Evolutionary conservation across 805 yeast genomes (phyloP), one percentile per base, ranked within the genome.

Genomic region (Allodekkera sacchari): DNA sequence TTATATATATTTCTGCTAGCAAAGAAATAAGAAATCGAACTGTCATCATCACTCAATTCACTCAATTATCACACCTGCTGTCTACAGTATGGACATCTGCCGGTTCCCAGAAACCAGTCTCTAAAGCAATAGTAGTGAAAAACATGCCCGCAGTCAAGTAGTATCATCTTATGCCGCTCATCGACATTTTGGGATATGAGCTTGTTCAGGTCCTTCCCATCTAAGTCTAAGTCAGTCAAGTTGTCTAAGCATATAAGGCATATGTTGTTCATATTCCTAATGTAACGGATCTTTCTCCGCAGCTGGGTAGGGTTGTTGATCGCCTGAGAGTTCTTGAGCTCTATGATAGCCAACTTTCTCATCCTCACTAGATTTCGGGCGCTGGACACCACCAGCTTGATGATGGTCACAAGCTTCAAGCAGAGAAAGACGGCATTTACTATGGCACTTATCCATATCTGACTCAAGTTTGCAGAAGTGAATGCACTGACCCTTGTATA

Each of bases 201-300:
- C 18, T n/a, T 7, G n/a, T 11, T 26, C 12, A 25, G 19, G n/a
- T 16, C 8, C 13, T 28, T 19, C 20, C 16, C 19, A n/a, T 12
- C 16, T 6, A 24, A 5, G 18, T 25, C 25, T 6, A 22, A 18
- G 7, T 20, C 14, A 9, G 17, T 12, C 6, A 44, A 25, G 6
- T 34, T 30, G 17, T 41, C 49, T 6, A 32, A 32, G 24, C 49
- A 44, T 3, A 44, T 44, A 5, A 44, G 25, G 27, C 49, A 44
- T 19, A 19, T 28, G 18, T 44, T 41, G 18, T 41, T 36, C 18
- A 38, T 18, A 10, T 16, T 7, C n/a, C 13, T 7, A 11, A 31
- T 17, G 13, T 16, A 16, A 6, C n/a, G 27, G 23, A 25, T 25
- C 14, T 18, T 30, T 28, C 12, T 34, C 29, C 25, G 34, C 14